Evolutionary conservation across 768 basidiomycete genomes (phyloP), one percentile per base, ranked within the genome.

Genomic region (Psilocybe cubensis): DNA sequence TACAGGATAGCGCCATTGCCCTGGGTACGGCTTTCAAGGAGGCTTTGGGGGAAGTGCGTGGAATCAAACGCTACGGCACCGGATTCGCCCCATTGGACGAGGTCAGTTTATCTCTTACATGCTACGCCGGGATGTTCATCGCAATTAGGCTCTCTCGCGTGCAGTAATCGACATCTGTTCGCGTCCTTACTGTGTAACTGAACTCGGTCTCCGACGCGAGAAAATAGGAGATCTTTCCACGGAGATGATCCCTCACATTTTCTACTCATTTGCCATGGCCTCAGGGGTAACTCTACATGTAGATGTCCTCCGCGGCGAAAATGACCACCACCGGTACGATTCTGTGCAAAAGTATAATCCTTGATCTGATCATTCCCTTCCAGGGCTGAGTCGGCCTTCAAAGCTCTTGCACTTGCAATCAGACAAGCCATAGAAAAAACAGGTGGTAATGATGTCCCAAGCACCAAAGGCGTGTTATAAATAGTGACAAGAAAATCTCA

Each of bases 101-200:
- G 83, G 96, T 95, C 59, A 59, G 79, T 41, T 43, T 28, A n/a
- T 23, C 6, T 5, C 12, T 38, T 38, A 41, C 48, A 21, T 57
- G 31, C 49, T 50, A 45, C 31, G 21, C 51, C 58, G 21, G 57
- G 38, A 44, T 35, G 17, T 20, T 53, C 27, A 47, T 24, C 20
- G 21, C 27, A 56, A 23, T 8, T 68, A 98, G 96, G 94, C 97
- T 1, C 84, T 99, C 46, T 93, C 95, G 1, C 80, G 97, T 64
- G 95, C 94, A 17, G 97, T 99, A 45, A 94, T 99, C 59, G 97
- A 99, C 73, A 98, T 99, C 59, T 98, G 97, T 69, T 94, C 95
- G 56, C 87, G 97, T 33, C 96, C 97, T 2, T 97, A 89, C 77
- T 99, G 97, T 72, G 88, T 96, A 52, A 91, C 92, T 21, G 89